Percentiles rank a stretch among this genome's conserved stretches.
Evolutionary conservation across 331 rosid genomes (phyloP).

Genomic region (Acacia pycnantha): DNA sequence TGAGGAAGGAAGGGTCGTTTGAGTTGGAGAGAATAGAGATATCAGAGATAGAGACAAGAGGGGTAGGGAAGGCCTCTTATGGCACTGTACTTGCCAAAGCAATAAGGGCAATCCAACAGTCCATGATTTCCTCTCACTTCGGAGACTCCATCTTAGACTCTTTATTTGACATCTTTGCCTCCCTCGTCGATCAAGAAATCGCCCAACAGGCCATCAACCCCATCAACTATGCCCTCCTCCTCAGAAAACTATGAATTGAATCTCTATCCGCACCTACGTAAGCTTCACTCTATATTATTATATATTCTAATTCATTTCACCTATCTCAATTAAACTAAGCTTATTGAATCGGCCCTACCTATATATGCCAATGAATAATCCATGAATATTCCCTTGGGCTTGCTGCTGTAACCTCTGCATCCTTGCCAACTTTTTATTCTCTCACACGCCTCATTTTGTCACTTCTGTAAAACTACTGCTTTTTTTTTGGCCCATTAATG

Average conservation of each 20-base stretch:
- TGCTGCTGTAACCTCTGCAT: neutral
- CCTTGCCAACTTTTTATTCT: neutral
- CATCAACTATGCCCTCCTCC: slow-evolving; percentile 57
- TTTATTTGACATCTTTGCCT: slow-evolving; percentile 62
- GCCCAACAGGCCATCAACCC: slow-evolving; percentile 58
- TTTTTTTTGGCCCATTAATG: neutral
- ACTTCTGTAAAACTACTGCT: no score
- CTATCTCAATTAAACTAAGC: no score
- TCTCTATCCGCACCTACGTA: neutral
- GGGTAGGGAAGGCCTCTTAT: slow-evolving; percentile 38
- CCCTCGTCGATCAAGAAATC: slow-evolving; percentile 57
- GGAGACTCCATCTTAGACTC: slow-evolving; percentile 67
- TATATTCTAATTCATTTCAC: neutral
- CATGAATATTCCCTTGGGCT: neutral
- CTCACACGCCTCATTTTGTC: neutral
- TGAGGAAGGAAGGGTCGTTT: slow-evolving; percentile 70
- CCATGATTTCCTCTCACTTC: slow-evolving; percentile 74
- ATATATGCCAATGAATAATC: no score
- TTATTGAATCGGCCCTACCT: no score
- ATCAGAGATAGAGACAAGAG: slow-evolving; percentile 47
- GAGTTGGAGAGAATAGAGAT: slow-evolving; percentile 60
- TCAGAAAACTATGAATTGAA: slow-evolving; percentile 53
- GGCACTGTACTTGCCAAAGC: slow-evolving; percentile 67
- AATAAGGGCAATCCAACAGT: slow-evolving; percentile 85
- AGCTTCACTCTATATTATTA: neutral